Evolutionary conservation across 441 rosid species (phyloP), one percentile per base, ranked within the genome.

Genomic region (Monsonia emarginata): DNA sequence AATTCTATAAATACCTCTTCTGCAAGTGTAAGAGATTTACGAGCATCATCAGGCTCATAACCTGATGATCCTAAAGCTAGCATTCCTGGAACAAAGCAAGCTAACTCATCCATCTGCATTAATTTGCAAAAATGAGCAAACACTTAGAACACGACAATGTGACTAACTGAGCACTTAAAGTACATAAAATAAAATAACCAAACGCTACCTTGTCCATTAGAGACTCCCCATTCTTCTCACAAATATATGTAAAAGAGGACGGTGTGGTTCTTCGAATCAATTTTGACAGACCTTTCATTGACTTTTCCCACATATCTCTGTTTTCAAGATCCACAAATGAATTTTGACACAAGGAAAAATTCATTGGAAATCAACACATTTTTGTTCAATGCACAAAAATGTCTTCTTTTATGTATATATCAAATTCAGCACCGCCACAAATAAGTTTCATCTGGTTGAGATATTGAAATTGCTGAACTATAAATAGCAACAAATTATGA

Each of bases 1-100:
- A 38, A 19, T 48, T 31, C 11, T 26, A 26, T 11, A 14, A 40
- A 64, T 85, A 91, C 97, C 97, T 91, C 97, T 76, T 95, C 96
- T 28, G 97, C 97, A 65, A 95, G 97, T 1, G 91, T 67, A 7
- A 95, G 80, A 69, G 83, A 76, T 71, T 88, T 91, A 68, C 83
- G 77, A 34, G 87, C 81, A 22, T 95, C 93, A 50, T 64, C 84
- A 66, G 87, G 80, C 63, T 78, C 97, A 74, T 88, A 88, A 62
- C 91, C 97, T 69, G 77, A 78, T 34, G 98, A 84, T 77, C 99
- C 99, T 80, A 95, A 81, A 73, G 98, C 99, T 80, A 95, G 73
- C 98, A 95, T 95, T 82, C 99, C 99, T 8, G 99, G 98, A 79
- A 95, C 97, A 85, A 95, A 95, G 85, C 99, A 95, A 16, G 99